Conservation (phyloP, 306 rosid species). For the Cercis canadensis region DNA sequence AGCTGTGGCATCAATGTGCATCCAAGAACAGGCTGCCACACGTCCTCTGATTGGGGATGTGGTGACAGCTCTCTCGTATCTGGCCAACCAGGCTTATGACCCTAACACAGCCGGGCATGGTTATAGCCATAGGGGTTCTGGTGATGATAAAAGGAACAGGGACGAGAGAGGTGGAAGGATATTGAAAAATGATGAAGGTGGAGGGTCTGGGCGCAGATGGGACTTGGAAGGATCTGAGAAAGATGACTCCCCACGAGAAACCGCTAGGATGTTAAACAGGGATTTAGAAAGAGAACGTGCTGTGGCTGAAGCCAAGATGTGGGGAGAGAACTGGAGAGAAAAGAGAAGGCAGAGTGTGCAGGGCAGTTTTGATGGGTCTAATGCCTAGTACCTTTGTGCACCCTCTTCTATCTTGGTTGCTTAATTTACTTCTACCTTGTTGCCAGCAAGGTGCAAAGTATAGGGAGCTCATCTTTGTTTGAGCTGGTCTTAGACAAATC, state of each 20-base stretch:
- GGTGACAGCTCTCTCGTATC: slow-evolving; percentile 87
- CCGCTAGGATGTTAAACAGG: slow-evolving; percentile 70
- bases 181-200: slow-evolving; percentile 75
- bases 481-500: slow-evolving; percentile 36
- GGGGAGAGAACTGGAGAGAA: slow-evolving; percentile 95
- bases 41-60: slow-evolving; percentile 93
- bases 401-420: slow-evolving; percentile 31
- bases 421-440: slow-evolving; percentile 21
- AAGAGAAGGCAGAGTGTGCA: slow-evolving; percentile 69
- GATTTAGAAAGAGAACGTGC: slow-evolving; percentile 87
- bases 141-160: slow-evolving; percentile 68
- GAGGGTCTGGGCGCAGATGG: slow-evolving; percentile 79
- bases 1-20: slow-evolving; percentile 97
- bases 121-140: slow-evolving; percentile 56
- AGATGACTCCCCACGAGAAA: slow-evolving; percentile 85
- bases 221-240: slow-evolving; percentile 84
- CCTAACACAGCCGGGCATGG: slow-evolving; percentile 59
- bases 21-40: slow-evolving; percentile 90
- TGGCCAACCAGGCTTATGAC: slow-evolving; percentile 82
- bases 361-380: slow-evolving; percentile 75
- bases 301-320: slow-evolving; percentile 93
- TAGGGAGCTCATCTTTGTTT: slow-evolving; percentile 35
- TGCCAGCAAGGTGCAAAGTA: slow-evolving; percentile 20
- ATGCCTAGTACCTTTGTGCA: slow-evolving; percentile 41
- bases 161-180: slow-evolving; percentile 72